Conservation (phyloP, 2,329 filamentous ascomycete species). For the Microcera coccophila region DNA sequence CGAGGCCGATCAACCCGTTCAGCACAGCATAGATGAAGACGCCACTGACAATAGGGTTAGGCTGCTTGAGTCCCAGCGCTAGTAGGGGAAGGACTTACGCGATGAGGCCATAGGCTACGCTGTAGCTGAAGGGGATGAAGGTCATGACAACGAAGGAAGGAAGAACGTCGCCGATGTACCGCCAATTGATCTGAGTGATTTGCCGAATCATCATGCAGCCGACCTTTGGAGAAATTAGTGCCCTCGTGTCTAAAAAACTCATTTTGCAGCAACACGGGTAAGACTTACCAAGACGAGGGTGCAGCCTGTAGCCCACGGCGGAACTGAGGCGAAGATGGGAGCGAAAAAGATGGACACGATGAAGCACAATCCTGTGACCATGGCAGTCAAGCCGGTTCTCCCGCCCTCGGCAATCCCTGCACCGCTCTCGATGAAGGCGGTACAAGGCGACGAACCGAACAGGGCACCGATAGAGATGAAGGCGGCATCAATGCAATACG, state of each 20-base stretch:
- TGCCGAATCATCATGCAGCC: constrained; percentile 76
- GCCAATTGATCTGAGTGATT: constrained; percentile 72
- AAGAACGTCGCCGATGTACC: constrained; percentile 69
- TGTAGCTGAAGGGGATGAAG: constrained; percentile 76
- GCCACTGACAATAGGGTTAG: constrained; percentile 35
- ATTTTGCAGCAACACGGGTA: neutral
- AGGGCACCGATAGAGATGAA: constrained; percentile 69
- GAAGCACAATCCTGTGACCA: constrained; percentile 66
- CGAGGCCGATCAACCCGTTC: constrained; percentile 44
- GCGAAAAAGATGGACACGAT: constrained; percentile 70
- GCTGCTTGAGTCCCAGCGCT: neutral
- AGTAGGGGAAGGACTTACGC: constrained; percentile 46
- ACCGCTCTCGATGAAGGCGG: constrained; percentile 71
- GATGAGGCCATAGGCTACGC: constrained; percentile 72
- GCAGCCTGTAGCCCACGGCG: constrained; percentile 73
- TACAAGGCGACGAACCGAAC: constrained; percentile 67
- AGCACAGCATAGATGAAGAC: constrained; percentile 52
- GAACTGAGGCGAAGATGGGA: constrained; percentile 71
- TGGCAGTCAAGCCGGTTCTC: constrained; percentile 67
- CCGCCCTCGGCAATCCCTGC: constrained; percentile 74
- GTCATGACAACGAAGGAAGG: constrained; percentile 73
- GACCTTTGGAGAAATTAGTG: constrained; percentile 44
- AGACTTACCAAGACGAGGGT: constrained; percentile 61
- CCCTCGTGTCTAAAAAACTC: fast-evolving
- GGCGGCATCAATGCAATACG: constrained; percentile 68